phyloP scores from a whole-genome alignment of 352 stramenopile species.

The Phytopythium kandeliae region DNA sequence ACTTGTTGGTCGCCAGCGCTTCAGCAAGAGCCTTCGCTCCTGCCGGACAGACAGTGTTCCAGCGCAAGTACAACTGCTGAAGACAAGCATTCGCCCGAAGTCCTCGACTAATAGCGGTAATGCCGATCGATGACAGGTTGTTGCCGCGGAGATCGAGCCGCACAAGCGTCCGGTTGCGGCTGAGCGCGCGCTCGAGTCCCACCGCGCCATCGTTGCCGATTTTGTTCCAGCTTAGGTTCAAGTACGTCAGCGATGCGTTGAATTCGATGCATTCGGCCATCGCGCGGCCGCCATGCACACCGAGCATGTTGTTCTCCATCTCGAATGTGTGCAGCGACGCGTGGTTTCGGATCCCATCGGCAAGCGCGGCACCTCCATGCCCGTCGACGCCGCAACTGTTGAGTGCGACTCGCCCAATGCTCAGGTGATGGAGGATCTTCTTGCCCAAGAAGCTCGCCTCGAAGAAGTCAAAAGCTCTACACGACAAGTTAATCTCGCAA shows the following conservation, averaged over 20 bases:
- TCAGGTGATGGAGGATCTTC: conserved; percentile 70
- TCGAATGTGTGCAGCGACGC: conserved; percentile 49
- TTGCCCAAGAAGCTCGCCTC: conserved; percentile 60
- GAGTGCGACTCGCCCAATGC: conserved; percentile 43
- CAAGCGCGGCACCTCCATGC: conserved; percentile 42
- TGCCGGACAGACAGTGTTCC: conserved; percentile 53
- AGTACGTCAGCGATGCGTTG: conserved; percentile 48
- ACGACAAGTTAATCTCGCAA: conserved; percentile 45
- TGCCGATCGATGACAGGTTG: conserved; percentile 33
- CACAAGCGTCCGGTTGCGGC: conserved; percentile 34
- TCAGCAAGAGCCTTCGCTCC: conserved; percentile 52
- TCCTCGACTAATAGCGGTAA: conserved; percentile 47
- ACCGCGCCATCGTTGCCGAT: conserved; percentile 55
- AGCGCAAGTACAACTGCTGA: conserved; percentile 62
- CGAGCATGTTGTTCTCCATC: conserved; percentile 63
- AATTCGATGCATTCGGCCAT: conserved; percentile 54
- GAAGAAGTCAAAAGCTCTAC: conserved; percentile 38
- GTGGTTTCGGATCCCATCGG: conserved; percentile 64
- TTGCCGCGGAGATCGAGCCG: conserved; percentile 74
- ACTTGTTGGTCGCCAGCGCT: conserved; percentile 52
- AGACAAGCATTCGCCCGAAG: conserved; percentile 49
- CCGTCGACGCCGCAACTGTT: conserved; percentile 57
- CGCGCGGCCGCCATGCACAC: conserved; percentile 36
- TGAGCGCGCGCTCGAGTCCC: conserved; percentile 36
- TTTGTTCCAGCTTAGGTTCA: conserved; percentile 79